These are phyloP conservation scores for Cryptosporidium canis DNA, from an alignment of 169 alveolate genomes.

Conservation along the genomic window DNA sequence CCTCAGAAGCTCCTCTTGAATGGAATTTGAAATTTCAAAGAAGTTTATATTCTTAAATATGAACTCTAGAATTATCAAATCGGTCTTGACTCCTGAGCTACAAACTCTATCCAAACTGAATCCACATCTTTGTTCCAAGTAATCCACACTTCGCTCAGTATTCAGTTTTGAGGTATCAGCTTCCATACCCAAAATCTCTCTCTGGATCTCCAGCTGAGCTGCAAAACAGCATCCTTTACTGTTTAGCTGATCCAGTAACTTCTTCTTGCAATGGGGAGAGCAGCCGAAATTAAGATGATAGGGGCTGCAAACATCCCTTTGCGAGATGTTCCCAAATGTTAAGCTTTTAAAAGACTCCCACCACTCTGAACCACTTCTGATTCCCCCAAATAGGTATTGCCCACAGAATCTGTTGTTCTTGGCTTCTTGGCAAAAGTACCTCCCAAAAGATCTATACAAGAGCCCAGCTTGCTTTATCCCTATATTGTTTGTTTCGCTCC, in stretches of 20 bases:
- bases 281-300: constrained; percentile 47
- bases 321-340: constrained; percentile 5
- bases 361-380: constrained; percentile 12
- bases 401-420: constrained; percentile 27
- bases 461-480: constrained; percentile 12
- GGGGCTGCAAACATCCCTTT: constrained; percentile 34
- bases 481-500: not conserved
- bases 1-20: constrained; percentile 49
- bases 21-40: constrained; percentile 59
- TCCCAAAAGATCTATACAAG: constrained; percentile 43
- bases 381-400: constrained; percentile 1
- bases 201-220: constrained; percentile 43
- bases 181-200: constrained; percentile 27
- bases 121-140: constrained; percentile 61
- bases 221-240: constrained; percentile 52
- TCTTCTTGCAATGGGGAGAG: constrained; percentile 52
- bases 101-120: constrained; percentile 62
- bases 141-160: constrained; percentile 48
- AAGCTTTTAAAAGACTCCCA: constrained; percentile 28
- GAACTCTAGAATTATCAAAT: constrained; percentile 29
- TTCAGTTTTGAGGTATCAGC: not conserved
- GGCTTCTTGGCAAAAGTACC: constrained; percentile 63
- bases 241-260: constrained; percentile 12
- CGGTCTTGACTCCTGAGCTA: constrained; percentile 64
- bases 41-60: constrained; percentile 17